These are phyloP conservation scores for Ettlia oleoabundans DNA, from an alignment of 139 green algal genomes.

Conservation along the genomic window DNA sequence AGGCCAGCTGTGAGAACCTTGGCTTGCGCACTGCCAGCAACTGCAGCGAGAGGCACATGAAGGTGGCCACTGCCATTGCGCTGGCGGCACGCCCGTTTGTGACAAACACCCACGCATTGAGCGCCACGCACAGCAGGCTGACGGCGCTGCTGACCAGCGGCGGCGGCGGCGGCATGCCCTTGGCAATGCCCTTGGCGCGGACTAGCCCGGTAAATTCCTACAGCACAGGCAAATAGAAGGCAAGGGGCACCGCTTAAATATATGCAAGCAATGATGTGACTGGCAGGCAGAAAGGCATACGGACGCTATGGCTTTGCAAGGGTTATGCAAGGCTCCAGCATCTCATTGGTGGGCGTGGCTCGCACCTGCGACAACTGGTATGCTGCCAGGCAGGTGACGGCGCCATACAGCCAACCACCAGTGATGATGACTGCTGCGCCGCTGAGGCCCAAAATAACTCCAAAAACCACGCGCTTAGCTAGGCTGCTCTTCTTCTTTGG, in stretches of 20 bases:
- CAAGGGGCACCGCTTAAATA: too few species aligned
- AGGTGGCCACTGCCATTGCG: conserved; percentile 73
- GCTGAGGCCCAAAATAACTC: conserved; percentile 60
- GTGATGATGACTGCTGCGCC: conserved; percentile 66
- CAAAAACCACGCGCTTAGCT: conserved; percentile 67
- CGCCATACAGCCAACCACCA: conserved; percentile 64
- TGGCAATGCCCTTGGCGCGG: conserved; percentile 46
- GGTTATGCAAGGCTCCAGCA: background rate
- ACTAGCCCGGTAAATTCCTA: conserved; percentile 68
- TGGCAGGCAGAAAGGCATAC: too few species aligned
- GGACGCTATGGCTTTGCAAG: too few species aligned
- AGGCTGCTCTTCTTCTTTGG: conserved; percentile 49
- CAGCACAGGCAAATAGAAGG: background rate
- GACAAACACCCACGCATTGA: conserved; percentile 63
- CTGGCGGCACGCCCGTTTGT: conserved; percentile 18
- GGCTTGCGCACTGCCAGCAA: conserved; percentile 72
- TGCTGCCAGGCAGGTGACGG: conserved; percentile 65
- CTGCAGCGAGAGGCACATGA: conserved; percentile 82
- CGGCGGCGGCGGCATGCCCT: conserved; percentile 72
- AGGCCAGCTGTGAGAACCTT: conserved; percentile 84
- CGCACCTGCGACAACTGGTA: conserved; percentile 70
- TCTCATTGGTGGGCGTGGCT: background rate
- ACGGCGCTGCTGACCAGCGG: conserved; percentile 65
- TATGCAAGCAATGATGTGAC: too few species aligned
- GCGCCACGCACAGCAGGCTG: conserved; percentile 73